These are phyloP conservation scores for Waltergamsia citrina DNA, from an alignment of 2,329 filamentous ascomycete species.

Conservation along the genomic window DNA sequence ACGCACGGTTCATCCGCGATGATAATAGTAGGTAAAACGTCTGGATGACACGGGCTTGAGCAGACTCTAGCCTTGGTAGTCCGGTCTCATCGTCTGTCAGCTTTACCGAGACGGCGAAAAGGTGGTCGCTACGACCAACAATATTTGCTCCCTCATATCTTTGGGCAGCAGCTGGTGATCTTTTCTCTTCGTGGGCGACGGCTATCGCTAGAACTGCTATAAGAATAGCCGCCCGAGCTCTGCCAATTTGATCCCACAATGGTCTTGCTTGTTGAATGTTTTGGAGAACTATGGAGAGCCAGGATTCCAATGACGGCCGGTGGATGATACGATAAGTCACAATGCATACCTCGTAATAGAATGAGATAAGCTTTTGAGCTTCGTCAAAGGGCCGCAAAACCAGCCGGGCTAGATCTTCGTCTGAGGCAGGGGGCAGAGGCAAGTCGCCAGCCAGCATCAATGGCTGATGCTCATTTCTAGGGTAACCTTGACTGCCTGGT, in stretches of 20 bases:
- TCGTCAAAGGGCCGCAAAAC: slow-evolving; percentile 26
- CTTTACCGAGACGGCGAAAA: slow-evolving; percentile 23
- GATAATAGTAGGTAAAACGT: slow-evolving; percentile 32
- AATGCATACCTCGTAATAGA: slow-evolving; percentile 46
- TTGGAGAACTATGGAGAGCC: slow-evolving; percentile 29
- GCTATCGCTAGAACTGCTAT: slow-evolving; percentile 37
- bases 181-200: slow-evolving; percentile 36
- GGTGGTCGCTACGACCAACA: slow-evolving; percentile 16
- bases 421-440: slow-evolving; percentile 24
- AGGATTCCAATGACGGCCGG: slow-evolving; percentile 34
- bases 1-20: slow-evolving; percentile 36
- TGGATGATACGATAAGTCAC: slow-evolving; percentile 46
- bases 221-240: slow-evolving; percentile 34
- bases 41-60: slow-evolving; percentile 30
- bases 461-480: slow-evolving; percentile 33
- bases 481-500: slow-evolving; percentile 10
- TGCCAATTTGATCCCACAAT: slow-evolving; percentile 25
- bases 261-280: slow-evolving; percentile 22
- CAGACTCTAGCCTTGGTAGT: slow-evolving; percentile 26
- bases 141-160: slow-evolving; percentile 15
- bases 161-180: slow-evolving; percentile 13
- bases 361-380: slow-evolving; percentile 29
- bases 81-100: slow-evolving; percentile 3
- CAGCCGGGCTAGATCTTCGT: slow-evolving; percentile 16
- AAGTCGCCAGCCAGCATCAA: slow-evolving; percentile 40